Base-by-base conservation (phyloP, 768 basidiomycete genomes). In the Russula sp. region DNA sequence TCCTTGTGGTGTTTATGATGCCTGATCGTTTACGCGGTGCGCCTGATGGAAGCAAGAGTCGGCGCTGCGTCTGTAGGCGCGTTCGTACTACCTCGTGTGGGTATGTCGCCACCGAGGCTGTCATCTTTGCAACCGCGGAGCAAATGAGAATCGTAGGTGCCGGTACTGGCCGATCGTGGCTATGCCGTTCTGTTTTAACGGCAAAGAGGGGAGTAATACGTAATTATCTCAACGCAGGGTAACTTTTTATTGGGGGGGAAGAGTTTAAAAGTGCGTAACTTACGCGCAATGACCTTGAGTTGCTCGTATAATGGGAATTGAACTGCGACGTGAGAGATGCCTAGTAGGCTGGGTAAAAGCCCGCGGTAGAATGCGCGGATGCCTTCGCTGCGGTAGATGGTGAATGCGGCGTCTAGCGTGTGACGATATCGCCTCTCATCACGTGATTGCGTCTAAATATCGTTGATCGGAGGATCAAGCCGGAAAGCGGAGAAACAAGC, bases 21-120 rank as follows among this genome's bases (percentile, higher is more conserved):
- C 92, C 76, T 71, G 71, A 80, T 83, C 70, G 86, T 69, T 83
- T 86, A 83, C 28, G 84, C 84, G 16, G 84, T 85, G 5, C 83
- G 83, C 69, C 82, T 71, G 67, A 81, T 81, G 69, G 81, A 62
- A 63, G 66, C 62, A 57, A 69, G 81, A 50, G 81, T 79, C 54
- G 83, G 63, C 84, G 81, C 69, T 88, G 85, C 4, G 96, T 95
- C 75, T 99, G 97, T 54, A 98, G 77, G 6, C 96, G 85, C n/a
- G 97, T 98, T n/a, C 97, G 90, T 40, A 99, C 82, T 50, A 99
- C 97, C 75, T 99, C 97, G 76, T 99, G 97, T 1, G 97, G 97
- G 74, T 99, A 99, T 38, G 97, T 98, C 42, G 89, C 90, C 22
- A 98, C 78, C 20, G 94, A 94, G 9, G 97, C 97, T 1, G 91